A percentile compares a stretch with the other conserved stretches of the same genome.
These are phyloP conservation scores for Coemansia sp. DNA, from an alignment of 192 early-diverging fungal genomes.

Conservation along the genomic window DNA sequence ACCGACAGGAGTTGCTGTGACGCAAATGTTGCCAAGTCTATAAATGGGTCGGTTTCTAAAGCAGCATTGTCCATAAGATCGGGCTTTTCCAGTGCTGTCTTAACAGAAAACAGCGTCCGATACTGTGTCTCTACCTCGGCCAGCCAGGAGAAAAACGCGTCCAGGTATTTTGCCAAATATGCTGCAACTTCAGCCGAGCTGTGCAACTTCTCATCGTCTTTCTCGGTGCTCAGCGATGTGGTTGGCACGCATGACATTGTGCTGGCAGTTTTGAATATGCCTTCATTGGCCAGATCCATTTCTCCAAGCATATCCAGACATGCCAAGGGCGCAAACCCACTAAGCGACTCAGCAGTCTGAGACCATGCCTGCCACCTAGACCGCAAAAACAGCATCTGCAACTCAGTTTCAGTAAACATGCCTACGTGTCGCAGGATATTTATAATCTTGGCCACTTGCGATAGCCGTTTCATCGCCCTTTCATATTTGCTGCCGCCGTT, in stretches of 20 bases:
- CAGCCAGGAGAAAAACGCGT: constrained; percentile 41
- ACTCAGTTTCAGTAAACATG: constrained; percentile 36
- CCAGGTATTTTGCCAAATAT: constrained; percentile 32
- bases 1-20: constrained; percentile 23
- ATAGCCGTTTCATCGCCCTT: constrained; percentile 34
- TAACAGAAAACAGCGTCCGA: constrained; percentile 27
- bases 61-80: neutral
- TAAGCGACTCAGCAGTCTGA: constrained; percentile 31
- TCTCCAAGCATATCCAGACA: neutral
- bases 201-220: constrained; percentile 1
- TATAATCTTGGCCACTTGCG: constrained; percentile 34
- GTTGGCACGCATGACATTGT: neutral
- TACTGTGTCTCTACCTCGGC: constrained; percentile 44
- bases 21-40: constrained; percentile 33
- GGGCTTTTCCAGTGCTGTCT: neutral
- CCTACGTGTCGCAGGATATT: constrained; percentile 41
- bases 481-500: constrained; percentile 20
- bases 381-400: constrained; percentile 46
- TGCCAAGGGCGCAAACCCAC: constrained; percentile 19
- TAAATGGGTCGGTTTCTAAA: constrained; percentile 14
- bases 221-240: neutral
- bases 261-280: neutral
- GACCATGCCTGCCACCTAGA: constrained; percentile 50
- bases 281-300: neutral
- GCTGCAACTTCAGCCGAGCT: constrained; percentile 26